Evolutionary conservation across 305 asterid species (phyloP).

Genomic region (Plantago coronopus): DNA sequence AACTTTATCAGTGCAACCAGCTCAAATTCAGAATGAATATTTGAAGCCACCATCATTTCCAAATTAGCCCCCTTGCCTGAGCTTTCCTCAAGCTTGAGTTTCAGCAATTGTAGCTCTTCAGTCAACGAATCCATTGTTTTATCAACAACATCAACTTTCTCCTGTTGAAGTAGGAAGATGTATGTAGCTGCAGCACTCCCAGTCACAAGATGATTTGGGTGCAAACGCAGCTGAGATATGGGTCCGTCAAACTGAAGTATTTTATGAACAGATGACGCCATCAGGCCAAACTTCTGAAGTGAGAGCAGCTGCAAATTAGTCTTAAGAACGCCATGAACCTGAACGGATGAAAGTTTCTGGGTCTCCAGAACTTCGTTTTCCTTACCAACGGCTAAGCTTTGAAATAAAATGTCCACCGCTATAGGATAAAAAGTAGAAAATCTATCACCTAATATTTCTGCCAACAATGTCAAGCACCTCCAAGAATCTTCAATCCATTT

Average conservation of each 20-base stretch:
- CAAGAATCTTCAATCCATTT: constrained; percentile 96
- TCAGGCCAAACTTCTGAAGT: constrained; percentile 91
- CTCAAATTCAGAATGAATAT: constrained; percentile 54
- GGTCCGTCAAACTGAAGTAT: constrained; percentile 64
- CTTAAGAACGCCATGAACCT: constrained; percentile 94
- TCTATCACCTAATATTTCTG: constrained; percentile 84
- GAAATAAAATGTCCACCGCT: constrained; percentile 79
- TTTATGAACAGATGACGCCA: constrained; percentile 68
- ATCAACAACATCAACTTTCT: constrained; percentile 66
- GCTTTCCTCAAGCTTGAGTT: constrained; percentile 39
- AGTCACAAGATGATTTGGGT: constrained; percentile 93
- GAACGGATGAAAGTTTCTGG: constrained; percentile 58
- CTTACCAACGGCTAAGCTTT: constrained; percentile 63
- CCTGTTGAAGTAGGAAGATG: constrained; percentile 86
- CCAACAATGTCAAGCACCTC: constrained; percentile 98
- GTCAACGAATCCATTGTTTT: constrained; percentile 55
- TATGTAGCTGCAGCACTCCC: constrained; percentile 93
- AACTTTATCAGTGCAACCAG: constrained; percentile 67
- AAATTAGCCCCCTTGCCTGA: constrained; percentile 37
- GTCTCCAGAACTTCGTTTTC: constrained; percentile 32
- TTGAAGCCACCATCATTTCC: constrained; percentile 31
- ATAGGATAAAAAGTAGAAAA: constrained; percentile 74
- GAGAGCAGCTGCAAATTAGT: constrained; percentile 90
- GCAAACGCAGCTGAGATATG: constrained; percentile 86
- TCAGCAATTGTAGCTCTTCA: constrained; percentile 75